Evolutionary conservation across 352 stramenopile species (phyloP), one percentile per base, ranked within the genome.

Genomic region (Globisporangium ultimum): DNA sequence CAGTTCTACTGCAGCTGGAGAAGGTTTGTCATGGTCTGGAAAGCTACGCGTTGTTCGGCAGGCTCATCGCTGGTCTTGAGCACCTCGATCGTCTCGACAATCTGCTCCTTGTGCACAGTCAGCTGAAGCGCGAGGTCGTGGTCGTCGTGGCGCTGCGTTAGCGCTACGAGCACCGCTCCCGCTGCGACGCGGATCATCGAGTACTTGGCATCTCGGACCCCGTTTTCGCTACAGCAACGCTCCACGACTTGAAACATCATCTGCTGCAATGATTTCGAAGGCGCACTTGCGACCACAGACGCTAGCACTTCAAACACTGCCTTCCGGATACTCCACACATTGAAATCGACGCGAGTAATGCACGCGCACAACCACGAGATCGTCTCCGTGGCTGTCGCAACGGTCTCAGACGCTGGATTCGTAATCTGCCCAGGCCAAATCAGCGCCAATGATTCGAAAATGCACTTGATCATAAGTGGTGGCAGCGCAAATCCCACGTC

Each of bases 261-360:
- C 20, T 64, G 53, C 6, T 52, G 64, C 36, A 87, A 64, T 8
- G 55, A 42, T 10, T 15, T 38, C 0, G 41, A 17, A 17, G 76
- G 72, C 6, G 67, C 74, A 54, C 63, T 64, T 3, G 60, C 53
- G 3, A 78, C 55, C 17, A 93, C 67, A 0, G 61, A 66, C 9
- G 66, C 55, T 7, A 85, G 59, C 2, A 68, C 63, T 21, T 64
- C 56, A 46, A 91, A 89, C 11, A 84, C 70, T 5, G 80, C 73
- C 42, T 74, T 78, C 3, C 81, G 81, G 11, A 91, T 57, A 52
- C 84, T 93, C 84, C 84, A 91, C 4, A 74, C 77, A 28, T 84
- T 72, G 20, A 87, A 74, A 20, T 68, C 55, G 3, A 72, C 59
- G 0, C 70, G 67, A 8, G 63, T 47, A 1, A 87, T 51, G 32